phyloP scores from a whole-genome alignment of 192 early-diverging fungal species.

The Rhizophlyctis rosea region DNA sequence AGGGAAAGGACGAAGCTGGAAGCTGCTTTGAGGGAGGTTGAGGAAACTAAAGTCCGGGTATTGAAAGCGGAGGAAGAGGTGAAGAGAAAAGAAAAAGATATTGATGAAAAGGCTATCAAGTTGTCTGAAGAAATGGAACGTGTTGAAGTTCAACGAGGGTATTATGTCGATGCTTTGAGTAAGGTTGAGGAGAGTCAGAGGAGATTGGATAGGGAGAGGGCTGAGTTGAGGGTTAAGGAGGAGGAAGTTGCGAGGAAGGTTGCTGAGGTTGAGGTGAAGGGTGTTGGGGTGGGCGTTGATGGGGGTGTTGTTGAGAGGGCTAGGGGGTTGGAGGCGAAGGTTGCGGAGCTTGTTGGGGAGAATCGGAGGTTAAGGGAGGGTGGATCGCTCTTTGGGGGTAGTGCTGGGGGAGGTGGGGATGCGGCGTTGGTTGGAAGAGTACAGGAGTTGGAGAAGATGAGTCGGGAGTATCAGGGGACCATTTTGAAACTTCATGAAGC shows the following conservation, averaged over 20 bases:
- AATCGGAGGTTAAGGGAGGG: background rate
- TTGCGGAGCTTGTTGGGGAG: background rate
- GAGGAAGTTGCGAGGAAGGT: too few species aligned
- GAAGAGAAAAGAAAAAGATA: background rate
- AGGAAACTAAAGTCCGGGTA: background rate
- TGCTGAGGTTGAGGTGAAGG: background rate
- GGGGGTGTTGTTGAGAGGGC: background rate
- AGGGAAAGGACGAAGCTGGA: background rate
- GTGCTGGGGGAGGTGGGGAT: background rate
- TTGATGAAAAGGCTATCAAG: background rate
- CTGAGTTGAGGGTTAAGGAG: too few species aligned
- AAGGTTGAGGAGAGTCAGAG: background rate
- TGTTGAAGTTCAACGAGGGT: too few species aligned
- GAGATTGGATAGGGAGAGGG: background rate
- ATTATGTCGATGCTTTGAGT: too few species aligned
- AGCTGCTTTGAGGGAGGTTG: background rate
- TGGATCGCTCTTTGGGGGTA: background rate
- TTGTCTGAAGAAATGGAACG: conserved; percentile 4
- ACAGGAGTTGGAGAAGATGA: background rate
- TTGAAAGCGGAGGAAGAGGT: background rate
- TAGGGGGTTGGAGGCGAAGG: background rate
- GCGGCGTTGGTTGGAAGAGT: background rate
- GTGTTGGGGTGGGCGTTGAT: background rate
- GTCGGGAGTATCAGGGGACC: background rate
- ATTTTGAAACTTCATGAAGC: background rate